These are phyloP conservation scores for Brachypodium distachyon DNA, from an alignment of 202 grass and related monocot genomes.

Conservation along the genomic window DNA sequence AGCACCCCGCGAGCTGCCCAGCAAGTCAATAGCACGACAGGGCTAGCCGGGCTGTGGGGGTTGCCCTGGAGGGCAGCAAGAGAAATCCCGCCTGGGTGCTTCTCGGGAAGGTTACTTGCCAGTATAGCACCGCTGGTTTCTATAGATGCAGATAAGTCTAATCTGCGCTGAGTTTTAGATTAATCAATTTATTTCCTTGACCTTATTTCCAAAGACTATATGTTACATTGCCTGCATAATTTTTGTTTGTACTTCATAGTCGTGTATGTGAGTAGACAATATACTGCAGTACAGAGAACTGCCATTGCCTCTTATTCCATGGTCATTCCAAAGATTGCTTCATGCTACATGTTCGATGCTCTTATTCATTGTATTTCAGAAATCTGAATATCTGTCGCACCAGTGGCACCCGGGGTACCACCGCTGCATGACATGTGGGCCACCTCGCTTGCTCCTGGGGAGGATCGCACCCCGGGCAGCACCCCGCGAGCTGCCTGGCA, in stretches of 20 bases:
- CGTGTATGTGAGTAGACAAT: background rate
- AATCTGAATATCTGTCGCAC: slow-evolving; percentile 3
- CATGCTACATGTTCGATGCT: background rate
- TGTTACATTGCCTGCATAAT: background rate
- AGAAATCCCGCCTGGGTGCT: no score
- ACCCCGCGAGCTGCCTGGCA: no score
- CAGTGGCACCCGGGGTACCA: no score
- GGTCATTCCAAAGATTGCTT: background rate
- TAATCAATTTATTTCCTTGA: background rate
- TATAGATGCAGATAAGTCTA: background rate
- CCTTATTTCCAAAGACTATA: background rate
- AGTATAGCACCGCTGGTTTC: background rate
- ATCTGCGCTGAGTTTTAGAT: background rate
- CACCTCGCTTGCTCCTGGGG: no score
- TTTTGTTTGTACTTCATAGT: background rate
- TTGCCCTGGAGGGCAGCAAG: no score
- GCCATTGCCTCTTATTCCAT: background rate
- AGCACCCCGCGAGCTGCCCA: no score
- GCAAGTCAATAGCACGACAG: no score
- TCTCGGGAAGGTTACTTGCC: no score
- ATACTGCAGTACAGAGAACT: background rate
- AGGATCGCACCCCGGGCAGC: no score
- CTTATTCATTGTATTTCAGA: background rate
- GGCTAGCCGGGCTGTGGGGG: no score
- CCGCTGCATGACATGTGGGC: no score